phyloP scores from a whole-genome alignment of 148 eudicot species.

The Rhododendron ferrugineum region DNA sequence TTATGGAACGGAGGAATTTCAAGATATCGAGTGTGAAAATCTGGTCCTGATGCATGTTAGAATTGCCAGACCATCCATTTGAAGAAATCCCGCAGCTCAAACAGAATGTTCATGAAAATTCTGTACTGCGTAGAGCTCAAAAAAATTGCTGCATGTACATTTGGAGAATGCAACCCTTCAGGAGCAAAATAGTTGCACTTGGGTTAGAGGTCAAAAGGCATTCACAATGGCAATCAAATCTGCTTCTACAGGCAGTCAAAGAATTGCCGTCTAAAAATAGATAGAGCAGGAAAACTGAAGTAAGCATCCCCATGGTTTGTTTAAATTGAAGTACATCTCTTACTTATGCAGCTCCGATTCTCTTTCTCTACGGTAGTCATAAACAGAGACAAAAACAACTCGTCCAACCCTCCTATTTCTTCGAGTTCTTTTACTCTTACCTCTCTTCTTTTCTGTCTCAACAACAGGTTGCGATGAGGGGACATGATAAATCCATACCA shows the following conservation, averaged over 20 bases:
- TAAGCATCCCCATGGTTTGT: neutral
- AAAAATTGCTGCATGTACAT: neutral
- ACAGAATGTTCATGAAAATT: neutral
- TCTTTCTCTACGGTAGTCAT: constrained; percentile 44
- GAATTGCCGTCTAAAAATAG: neutral
- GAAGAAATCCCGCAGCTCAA: neutral
- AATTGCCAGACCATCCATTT: neutral
- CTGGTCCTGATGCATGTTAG: neutral
- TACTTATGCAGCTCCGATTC: constrained; percentile 38
- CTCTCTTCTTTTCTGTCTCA: constrained; percentile 44
- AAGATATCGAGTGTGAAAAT: neutral
- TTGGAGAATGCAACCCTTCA: neutral
- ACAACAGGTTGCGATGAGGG: constrained; percentile 25
- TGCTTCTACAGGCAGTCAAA: neutral
- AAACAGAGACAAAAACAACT: constrained; percentile 34
- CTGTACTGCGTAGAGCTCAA: neutral
- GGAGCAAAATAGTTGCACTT: neutral
- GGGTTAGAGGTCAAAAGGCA: neutral
- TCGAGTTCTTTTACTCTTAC: constrained; percentile 43
- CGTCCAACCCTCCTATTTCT: constrained; percentile 52
- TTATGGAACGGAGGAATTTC: neutral
- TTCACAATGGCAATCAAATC: neutral
- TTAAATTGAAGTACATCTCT: neutral
- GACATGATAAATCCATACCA: constrained; percentile 51
- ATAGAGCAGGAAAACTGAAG: no score